phyloP scores from a whole-genome alignment of 768 basidiomycete genomes.

The Tylopilus rubrobrunneus region DNA sequence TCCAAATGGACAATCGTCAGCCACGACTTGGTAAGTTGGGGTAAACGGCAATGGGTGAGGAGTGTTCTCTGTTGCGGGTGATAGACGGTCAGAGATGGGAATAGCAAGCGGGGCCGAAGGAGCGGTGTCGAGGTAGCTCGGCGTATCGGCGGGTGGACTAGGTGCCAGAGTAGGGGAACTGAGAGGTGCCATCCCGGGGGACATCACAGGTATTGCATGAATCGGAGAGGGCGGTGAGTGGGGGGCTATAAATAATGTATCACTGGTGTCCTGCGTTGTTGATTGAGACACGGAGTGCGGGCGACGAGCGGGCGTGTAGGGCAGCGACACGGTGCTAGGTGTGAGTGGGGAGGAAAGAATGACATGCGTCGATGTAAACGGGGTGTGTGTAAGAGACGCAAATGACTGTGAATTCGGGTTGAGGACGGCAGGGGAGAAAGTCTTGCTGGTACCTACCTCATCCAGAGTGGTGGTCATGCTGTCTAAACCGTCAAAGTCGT shows the following conservation, averaged over 20 bases:
- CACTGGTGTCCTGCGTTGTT: constrained; percentile 4
- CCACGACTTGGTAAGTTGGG: constrained; percentile 13
- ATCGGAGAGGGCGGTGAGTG: neutral
- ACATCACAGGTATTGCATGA: constrained; percentile 2
- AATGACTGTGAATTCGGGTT: constrained; percentile 36
- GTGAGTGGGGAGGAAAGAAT: constrained; percentile 33
- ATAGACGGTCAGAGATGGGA: neutral
- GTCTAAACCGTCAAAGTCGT: constrained; percentile 17
- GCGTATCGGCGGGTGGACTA: neutral
- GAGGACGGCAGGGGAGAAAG: neutral
- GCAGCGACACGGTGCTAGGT: constrained; percentile 11
- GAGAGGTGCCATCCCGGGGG: neutral
- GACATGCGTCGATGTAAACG: constrained; percentile 48
- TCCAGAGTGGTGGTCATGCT: constrained; percentile 35
- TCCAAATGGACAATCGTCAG: constrained; percentile 29
- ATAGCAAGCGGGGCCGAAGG: constrained; percentile 14
- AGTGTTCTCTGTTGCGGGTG: neutral
- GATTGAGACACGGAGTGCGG: constrained; percentile 18
- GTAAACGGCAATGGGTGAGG: constrained; percentile 15
- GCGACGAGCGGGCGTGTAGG: constrained; percentile 13
- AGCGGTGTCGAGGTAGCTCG: neutral
- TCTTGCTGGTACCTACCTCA: constrained; percentile 38
- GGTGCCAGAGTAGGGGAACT: neutral
- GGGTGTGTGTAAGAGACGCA: constrained; percentile 40
- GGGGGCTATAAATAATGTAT: neutral